Evolutionary conservation across 2,329 filamentous ascomycete genomes (phyloP).

Genomic region (Colletotrichum falcatum): DNA sequence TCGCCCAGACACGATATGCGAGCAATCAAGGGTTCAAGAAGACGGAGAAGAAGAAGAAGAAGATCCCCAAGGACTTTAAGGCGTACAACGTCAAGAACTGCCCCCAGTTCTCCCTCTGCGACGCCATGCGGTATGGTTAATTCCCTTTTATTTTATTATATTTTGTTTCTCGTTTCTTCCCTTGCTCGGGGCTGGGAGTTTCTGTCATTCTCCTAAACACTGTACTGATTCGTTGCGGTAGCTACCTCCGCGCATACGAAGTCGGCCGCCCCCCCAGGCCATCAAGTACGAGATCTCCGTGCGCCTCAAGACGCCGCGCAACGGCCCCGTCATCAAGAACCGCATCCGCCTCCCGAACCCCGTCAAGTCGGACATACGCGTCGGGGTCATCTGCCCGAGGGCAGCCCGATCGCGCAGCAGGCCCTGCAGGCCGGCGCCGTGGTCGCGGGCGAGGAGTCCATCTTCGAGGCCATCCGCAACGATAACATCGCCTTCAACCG

Average conservation of each 20-base stretch:
- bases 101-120: conserved; percentile 81
- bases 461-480: conserved; percentile 81
- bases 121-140: conserved; percentile 84
- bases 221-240: conserved; percentile 52
- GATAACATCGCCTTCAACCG: conserved; percentile 89
- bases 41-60: conserved; percentile 66
- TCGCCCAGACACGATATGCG: conserved; percentile 59
- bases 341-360: conserved; percentile 89
- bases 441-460: conserved; percentile 84
- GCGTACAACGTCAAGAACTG: conserved; percentile 73
- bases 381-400: conserved; percentile 92
- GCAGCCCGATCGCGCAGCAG: conserved; percentile 77
- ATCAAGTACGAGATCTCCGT: conserved; percentile 92
- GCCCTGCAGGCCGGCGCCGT: conserved; percentile 84
- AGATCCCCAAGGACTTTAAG: conserved; percentile 72
- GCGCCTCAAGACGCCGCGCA: conserved; percentile 84
- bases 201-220: not conserved
- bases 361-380: conserved; percentile 87
- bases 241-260: conserved; percentile 92
- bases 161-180: not conserved
- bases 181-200: too few relatives aligned
- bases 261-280: conserved; percentile 80
- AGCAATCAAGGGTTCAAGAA: conserved; percentile 62
- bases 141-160: too few relatives aligned
- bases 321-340: conserved; percentile 88